phyloP scores from a whole-genome alignment of 441 rosid species.

The Erysimum cheiri region DNA sequence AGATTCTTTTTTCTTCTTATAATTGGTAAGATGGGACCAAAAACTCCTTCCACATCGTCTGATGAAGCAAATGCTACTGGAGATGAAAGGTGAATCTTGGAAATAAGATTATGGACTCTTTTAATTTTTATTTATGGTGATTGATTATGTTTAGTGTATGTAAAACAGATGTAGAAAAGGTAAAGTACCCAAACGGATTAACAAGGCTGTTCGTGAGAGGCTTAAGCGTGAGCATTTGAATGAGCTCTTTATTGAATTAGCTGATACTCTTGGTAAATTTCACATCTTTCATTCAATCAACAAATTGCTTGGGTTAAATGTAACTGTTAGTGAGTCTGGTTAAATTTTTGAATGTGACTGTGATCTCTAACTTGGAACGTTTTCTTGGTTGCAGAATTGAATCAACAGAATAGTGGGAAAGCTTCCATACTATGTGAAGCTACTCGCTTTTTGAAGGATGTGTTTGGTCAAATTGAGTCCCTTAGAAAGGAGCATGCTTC shows the following conservation, averaged over 20 bases:
- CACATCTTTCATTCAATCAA: constrained; percentile 5
- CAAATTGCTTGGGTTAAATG: background rate
- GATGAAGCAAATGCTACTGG: constrained; percentile 49
- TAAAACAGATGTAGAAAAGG: constrained; percentile 62
- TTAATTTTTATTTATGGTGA: background rate
- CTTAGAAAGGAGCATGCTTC: constrained; percentile 72
- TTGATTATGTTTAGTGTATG: constrained; percentile 2
- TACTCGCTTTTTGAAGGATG: constrained; percentile 72
- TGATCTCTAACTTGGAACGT: constrained; percentile 23
- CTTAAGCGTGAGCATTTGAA: constrained; percentile 95
- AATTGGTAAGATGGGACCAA: constrained; percentile 55
- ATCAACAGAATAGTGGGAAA: constrained; percentile 79
- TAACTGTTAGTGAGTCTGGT: background rate
- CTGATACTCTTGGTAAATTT: constrained; percentile 70
- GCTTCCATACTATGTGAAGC: constrained; percentile 79
- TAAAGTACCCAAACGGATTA: constrained; percentile 74
- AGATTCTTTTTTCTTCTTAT: constrained; percentile 1
- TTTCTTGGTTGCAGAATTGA: constrained; percentile 55
- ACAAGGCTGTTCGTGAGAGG: constrained; percentile 94
- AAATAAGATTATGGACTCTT: background rate
- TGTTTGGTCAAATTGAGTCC: constrained; percentile 64
- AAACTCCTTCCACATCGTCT: constrained; percentile 48
- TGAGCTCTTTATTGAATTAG: constrained; percentile 84
- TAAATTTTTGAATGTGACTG: background rate
- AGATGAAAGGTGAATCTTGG: constrained; percentile 34